Percentiles rank a stretch among this genome's conserved stretches.
These are phyloP conservation scores for Paramecium sexaurelia DNA, from an alignment of 73 alveolate genomes.

Conservation along the genomic window DNA sequence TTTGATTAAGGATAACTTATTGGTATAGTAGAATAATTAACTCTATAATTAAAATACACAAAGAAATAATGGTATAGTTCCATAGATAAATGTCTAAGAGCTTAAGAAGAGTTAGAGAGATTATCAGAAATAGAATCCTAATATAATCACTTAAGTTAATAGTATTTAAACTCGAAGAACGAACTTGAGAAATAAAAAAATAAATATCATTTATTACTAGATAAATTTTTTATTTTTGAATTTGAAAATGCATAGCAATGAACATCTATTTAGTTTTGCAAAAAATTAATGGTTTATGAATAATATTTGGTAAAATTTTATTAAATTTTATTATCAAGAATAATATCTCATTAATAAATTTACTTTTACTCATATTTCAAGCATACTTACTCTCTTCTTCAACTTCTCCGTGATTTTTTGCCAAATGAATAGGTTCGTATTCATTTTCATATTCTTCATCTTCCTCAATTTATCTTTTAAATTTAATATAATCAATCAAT, in stretches of 20 bases:
- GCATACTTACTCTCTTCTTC: neutral
- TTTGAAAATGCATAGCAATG: neutral
- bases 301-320: neutral
- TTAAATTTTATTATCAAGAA: neutral
- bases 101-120: neutral
- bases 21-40: neutral
- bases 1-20: neutral
- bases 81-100: neutral
- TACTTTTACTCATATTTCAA: neutral
- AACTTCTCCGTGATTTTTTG: neutral
- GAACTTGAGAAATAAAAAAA: neutral
- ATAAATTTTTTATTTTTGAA: neutral
- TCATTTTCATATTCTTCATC: neutral
- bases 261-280: neutral
- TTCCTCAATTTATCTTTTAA: neutral
- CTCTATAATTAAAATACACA: neutral
- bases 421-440: neutral
- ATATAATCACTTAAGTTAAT: neutral
- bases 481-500: neutral
- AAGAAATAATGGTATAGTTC: neutral
- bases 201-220: neutral
- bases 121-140: neutral
- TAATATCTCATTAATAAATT: neutral
- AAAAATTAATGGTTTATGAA: neutral
- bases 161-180: neutral